Percentiles rank a stretch among this genome's conserved stretches.
These are phyloP conservation scores for Neonectria coccinea DNA, from an alignment of 2,329 filamentous ascomycete genomes.

Conservation along the genomic window DNA sequence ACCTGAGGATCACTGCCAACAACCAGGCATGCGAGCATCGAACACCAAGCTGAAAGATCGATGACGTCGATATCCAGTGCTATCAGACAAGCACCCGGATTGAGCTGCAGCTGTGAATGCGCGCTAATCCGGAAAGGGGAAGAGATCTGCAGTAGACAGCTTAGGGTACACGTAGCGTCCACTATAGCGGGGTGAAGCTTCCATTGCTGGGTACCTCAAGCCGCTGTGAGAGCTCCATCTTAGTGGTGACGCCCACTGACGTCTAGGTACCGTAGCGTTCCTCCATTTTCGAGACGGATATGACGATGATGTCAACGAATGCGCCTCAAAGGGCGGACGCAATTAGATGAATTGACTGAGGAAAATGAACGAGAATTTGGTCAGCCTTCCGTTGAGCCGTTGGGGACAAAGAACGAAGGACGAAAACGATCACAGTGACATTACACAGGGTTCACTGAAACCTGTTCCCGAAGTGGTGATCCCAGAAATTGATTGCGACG, in stretches of 20 bases:
- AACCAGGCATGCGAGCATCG: conserved; percentile 32
- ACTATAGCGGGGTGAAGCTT: conserved; percentile 8
- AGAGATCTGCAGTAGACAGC: conserved; percentile 8
- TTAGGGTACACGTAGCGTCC: neutral
- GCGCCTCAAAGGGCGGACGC: neutral
- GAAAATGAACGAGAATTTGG: neutral
- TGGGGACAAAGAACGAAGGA: too few species aligned
- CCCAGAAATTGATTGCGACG: conserved; percentile 8
- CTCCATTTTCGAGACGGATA: neutral
- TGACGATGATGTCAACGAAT: conserved; percentile 7
- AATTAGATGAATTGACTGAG: neutral
- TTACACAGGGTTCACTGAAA: neutral
- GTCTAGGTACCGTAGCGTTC: neutral
- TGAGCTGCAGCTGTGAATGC: conserved; percentile 11
- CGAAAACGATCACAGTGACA: neutral
- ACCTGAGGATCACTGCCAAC: conserved; percentile 13
- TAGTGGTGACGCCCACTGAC: conserved; percentile 1
- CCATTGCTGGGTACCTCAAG: neutral
- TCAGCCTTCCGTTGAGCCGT: neutral
- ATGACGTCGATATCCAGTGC: conserved; percentile 40
- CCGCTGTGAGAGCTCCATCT: neutral
- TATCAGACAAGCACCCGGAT: conserved; percentile 12
- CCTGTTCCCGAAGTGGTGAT: conserved; percentile 2
- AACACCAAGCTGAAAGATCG: conserved; percentile 34
- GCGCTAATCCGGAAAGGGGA: conserved; percentile 6